Conservation (phyloP, 306 rosid genomes). For the Datisca glomerata region DNA sequence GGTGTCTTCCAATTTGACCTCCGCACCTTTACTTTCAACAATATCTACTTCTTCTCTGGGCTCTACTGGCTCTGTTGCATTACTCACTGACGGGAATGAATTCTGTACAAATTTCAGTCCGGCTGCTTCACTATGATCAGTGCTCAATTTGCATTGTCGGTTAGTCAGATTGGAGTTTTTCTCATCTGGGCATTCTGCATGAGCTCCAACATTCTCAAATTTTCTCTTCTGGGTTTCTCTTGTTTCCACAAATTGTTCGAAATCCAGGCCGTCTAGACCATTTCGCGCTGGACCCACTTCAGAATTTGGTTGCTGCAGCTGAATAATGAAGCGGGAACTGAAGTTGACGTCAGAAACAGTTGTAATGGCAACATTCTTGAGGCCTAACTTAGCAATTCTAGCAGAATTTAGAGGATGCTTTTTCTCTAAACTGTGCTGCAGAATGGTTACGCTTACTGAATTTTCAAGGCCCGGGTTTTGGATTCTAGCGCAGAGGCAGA, state of each 20-base stretch:
- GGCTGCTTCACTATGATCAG: background rate
- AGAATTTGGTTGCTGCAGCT: conserved; percentile 15
- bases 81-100: conserved; percentile 1
- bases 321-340: conserved; percentile 37
- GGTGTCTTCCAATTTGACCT: conserved; percentile 1
- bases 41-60: conserved; percentile 7
- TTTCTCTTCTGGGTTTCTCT: conserved; percentile 14
- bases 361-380: conserved; percentile 44
- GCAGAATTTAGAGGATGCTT: conserved; percentile 83
- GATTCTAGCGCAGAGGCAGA: conserved; percentile 71
- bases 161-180: conserved; percentile 11
- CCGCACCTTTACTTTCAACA: too few relatives aligned
- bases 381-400: conserved; percentile 61
- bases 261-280: conserved; percentile 3
- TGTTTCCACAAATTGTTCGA: conserved; percentile 6
- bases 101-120: background rate
- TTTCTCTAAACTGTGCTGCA: conserved; percentile 58
- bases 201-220: conserved; percentile 3
- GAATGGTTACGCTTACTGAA: conserved; percentile 55
- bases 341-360: conserved; percentile 61
- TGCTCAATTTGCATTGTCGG: too few relatives aligned
- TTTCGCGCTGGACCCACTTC: conserved; percentile 10
- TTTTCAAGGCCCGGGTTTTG: conserved; percentile 33
- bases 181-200: conserved; percentile 7
- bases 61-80: conserved; percentile 3